phyloP scores from a whole-genome alignment of 1,139 yeast species.

The Yamadazyma diospyri region DNA sequence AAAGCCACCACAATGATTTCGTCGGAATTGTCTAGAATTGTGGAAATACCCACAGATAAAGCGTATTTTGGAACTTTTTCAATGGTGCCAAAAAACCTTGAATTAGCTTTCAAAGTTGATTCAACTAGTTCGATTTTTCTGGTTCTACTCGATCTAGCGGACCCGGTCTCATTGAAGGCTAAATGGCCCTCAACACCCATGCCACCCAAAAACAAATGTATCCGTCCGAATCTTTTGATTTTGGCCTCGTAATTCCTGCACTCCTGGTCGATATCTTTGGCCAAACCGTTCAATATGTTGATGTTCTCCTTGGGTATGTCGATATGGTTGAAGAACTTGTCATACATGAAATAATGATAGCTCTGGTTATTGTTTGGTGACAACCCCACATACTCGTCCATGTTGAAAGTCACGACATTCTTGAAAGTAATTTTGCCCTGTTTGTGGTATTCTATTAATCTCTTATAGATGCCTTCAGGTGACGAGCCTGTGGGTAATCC shows the following conservation, averaged over 20 bases:
- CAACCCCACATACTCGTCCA: constrained; percentile 59
- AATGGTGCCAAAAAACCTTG: constrained; percentile 48
- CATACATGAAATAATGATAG: constrained; percentile 59
- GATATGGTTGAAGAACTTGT: constrained; percentile 56
- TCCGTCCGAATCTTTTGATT: constrained; percentile 49
- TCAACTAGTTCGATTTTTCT: constrained; percentile 49
- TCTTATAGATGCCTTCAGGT: constrained; percentile 55
- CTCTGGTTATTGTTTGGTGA: constrained; percentile 50
- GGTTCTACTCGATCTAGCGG: constrained; percentile 44
- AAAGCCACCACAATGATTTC: constrained; percentile 50
- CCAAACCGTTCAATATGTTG: constrained; percentile 53
- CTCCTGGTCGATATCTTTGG: constrained; percentile 44
- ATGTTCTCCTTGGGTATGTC: constrained; percentile 55
- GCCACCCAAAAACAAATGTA: constrained; percentile 59
- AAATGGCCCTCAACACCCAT: constrained; percentile 65
- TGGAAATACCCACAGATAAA: constrained; percentile 58
- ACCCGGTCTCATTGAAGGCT: constrained; percentile 63
- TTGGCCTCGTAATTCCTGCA: constrained; percentile 50
- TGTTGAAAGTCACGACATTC: constrained; percentile 59
- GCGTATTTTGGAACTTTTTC: constrained; percentile 53
- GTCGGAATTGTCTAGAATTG: constrained; percentile 56
- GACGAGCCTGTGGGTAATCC: constrained; percentile 69
- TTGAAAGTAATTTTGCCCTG: constrained; percentile 45
- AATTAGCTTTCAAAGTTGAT: constrained; percentile 55
- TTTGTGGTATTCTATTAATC: constrained; percentile 45